A percentile compares a stretch with the other conserved stretches of the same genome.
These are phyloP conservation scores for Trichoderma simmonsii DNA, from an alignment of 2,329 filamentous ascomycete species.

Conservation along the genomic window DNA sequence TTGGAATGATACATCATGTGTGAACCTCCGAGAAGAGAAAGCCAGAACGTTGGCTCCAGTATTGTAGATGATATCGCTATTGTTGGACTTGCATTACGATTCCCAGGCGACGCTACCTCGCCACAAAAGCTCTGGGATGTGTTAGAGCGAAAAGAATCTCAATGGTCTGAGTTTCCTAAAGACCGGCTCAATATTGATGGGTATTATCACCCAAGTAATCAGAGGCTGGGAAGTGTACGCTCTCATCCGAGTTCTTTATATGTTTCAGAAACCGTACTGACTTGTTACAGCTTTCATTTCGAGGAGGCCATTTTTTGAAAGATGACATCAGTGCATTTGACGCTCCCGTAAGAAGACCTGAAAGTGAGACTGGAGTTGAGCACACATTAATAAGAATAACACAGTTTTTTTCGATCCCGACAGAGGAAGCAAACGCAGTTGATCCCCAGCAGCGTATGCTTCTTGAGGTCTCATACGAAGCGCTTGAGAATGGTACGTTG, in stretches of 20 bases:
- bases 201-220: constrained; percentile 53
- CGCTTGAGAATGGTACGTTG: constrained; percentile 46
- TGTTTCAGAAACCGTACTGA: constrained; percentile 8
- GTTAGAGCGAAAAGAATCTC: constrained; percentile 41
- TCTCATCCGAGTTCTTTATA: background rate
- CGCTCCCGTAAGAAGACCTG: constrained; percentile 39
- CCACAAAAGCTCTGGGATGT: constrained; percentile 49
- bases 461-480: constrained; percentile 50
- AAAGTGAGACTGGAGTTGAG: background rate
- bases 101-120: constrained; percentile 47
- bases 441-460: constrained; percentile 53
- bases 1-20: background rate
- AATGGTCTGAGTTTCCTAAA: constrained; percentile 48
- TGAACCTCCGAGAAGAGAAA: background rate
- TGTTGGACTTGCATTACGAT: constrained; percentile 50
- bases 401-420: constrained; percentile 50
- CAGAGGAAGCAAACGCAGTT: constrained; percentile 50
- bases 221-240: constrained; percentile 48
- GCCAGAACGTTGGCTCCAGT: too few species aligned
- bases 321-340: constrained; percentile 47
- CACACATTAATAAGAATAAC: background rate
- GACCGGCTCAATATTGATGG: constrained; percentile 50
- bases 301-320: constrained; percentile 51
- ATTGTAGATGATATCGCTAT: constrained; percentile 48
- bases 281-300: constrained; percentile 41